These are phyloP conservation scores for Calophaca sinica DNA, from an alignment of 306 rosid species.

Conservation along the genomic window DNA sequence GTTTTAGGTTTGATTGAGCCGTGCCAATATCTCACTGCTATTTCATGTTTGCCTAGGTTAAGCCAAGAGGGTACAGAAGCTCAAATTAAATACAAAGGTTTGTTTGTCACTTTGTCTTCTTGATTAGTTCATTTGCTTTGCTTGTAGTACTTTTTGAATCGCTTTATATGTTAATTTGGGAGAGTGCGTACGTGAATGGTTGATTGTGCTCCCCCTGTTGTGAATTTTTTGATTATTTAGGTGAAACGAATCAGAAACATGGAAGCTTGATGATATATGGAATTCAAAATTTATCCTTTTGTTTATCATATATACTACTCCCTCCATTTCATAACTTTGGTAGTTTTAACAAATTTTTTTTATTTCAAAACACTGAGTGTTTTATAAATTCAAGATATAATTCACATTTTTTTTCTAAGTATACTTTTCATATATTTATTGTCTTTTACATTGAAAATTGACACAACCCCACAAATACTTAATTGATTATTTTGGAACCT, in stretches of 20 bases:
- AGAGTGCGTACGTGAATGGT: too few species aligned
- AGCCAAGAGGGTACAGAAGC: not conserved
- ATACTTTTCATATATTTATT: too few species aligned
- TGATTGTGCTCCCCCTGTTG: too few species aligned
- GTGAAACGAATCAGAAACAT: not conserved
- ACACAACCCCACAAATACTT: too few species aligned
- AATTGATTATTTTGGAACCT: too few species aligned
- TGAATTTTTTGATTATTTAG: not conserved
- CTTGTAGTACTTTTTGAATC: not conserved
- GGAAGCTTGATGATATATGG: not conserved
- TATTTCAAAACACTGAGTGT: too few species aligned
- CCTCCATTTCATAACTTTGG: too few species aligned
- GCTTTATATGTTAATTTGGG: not conserved
- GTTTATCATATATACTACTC: too few species aligned
- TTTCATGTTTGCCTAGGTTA: constrained; percentile 45
- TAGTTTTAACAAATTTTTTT: too few species aligned
- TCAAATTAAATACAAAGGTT: constrained; percentile 43
- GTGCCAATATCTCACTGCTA: constrained; percentile 77
- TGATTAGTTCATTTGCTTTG: not conserved
- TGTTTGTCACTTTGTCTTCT: constrained; percentile 21
- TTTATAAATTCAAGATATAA: too few species aligned
- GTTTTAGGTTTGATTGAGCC: constrained; percentile 70
- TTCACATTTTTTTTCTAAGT: too few species aligned
- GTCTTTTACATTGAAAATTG: too few species aligned
- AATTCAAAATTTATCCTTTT: not conserved